Conservation (phyloP, 1,139 yeast genomes). For the Hanseniaspora uvarum region DNA sequence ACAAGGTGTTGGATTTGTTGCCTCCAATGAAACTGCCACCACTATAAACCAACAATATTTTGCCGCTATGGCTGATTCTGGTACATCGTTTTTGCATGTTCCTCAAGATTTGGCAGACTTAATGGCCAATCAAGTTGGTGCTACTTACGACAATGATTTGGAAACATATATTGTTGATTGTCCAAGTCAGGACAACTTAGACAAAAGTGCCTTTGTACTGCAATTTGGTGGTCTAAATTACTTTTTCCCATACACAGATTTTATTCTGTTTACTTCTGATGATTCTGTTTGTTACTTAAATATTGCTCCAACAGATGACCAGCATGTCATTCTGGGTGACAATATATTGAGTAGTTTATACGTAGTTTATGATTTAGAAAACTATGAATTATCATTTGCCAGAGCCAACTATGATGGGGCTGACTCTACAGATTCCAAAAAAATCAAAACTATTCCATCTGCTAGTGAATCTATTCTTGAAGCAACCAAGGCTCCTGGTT, state of each 20-base stretch:
- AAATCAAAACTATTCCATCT: slow-evolving; percentile 7
- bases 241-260: slow-evolving; percentile 38
- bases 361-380: slow-evolving; percentile 46
- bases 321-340: slow-evolving; percentile 47
- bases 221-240: slow-evolving; percentile 45
- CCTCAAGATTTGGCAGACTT: slow-evolving; percentile 35
- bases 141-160: slow-evolving; percentile 30
- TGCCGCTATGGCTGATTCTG: slow-evolving; percentile 19
- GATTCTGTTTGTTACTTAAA: slow-evolving; percentile 31
- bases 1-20: slow-evolving; percentile 30
- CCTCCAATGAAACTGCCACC: slow-evolving; percentile 19
- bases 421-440: slow-evolving; percentile 27
- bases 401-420: slow-evolving; percentile 31
- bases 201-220: slow-evolving; percentile 31
- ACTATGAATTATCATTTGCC: slow-evolving; percentile 43
- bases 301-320: slow-evolving; percentile 28
- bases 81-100: slow-evolving; percentile 41
- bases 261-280: slow-evolving; percentile 24
- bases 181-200: slow-evolving; percentile 23
- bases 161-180: slow-evolving; percentile 34
- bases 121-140: slow-evolving; percentile 35
- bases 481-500: slow-evolving; percentile 16
- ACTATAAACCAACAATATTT: slow-evolving; percentile 26
- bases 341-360: slow-evolving; percentile 45
- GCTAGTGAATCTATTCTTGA: slow-evolving; percentile 1